Evolutionary conservation across 2,329 filamentous ascomycete species (phyloP), one percentile per base, ranked within the genome.

Genomic region (Endothia cerciana): DNA sequence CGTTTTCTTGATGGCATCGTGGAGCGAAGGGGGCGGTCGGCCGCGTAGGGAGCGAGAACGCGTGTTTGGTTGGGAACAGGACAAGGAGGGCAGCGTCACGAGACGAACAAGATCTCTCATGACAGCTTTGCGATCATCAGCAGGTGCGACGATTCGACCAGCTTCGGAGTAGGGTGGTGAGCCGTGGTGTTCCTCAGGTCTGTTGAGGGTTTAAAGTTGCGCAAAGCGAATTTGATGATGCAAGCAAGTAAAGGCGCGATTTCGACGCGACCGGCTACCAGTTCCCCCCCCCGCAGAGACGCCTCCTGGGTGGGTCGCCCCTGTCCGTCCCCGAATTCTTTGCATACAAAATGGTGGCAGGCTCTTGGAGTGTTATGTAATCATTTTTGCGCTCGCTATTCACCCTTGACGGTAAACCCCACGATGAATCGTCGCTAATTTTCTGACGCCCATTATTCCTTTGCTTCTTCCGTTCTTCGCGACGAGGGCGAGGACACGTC

Each of bases 1-100:
- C 83, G 79, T 77, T 85, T 85, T 72, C 82, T 79, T 49, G 79
- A 76, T 30, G 80, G 78, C 59, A 79, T 78, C 80, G 83, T 84
- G 65, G 55, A 57, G 45, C 40, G 62, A 41, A 40, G 63, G 43
- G 43, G 36, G 64, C 51, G 45, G 5, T 57, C 10, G 59, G 5
- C 38, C 22, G 64, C 53, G 43, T 25, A 60, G 19, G 56, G 53
- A 57, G 60, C 22, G 22, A 53, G 38, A 30, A 60, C 51, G 57
- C 64, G 64, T 56, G 61, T 57, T 59, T 22, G 51, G 45, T 45
- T 47, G 38, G 45, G 41, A 36, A 38, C 13, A 47, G 45, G 53
- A 19, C 15, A 25, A 38, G 33, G 30, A 22, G 11, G 55, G 30
- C 22, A 36, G 55, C 4, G 11, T 63, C 49, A 53, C 19, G 17